A percentile compares a stretch with the other conserved stretches of the same genome.
Evolutionary conservation across 768 basidiomycete species (phyloP).

Genomic region (Ephemerocybe angulata): DNA sequence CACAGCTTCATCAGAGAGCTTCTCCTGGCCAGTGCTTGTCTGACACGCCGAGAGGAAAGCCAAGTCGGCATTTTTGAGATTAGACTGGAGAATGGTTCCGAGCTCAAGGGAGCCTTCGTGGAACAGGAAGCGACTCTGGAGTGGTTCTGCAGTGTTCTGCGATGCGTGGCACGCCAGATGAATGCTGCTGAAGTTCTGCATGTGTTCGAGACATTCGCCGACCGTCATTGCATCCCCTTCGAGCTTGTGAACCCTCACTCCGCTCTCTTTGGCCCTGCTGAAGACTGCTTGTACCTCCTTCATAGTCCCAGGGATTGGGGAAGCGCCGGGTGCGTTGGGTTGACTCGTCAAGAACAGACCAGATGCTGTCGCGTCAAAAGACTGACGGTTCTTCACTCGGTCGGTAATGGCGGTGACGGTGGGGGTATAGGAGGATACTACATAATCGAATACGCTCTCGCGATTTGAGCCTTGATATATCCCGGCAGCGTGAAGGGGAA

Average conservation of each 20-base stretch:
- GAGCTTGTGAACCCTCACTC: background rate
- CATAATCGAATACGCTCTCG: conserved; percentile 11
- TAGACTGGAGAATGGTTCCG: conserved; percentile 6
- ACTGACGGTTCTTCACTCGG: background rate
- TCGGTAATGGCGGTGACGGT: conserved; percentile 5
- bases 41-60: conserved; percentile 42
- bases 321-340: conserved; percentile 2
- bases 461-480: conserved; percentile 10
- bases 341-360: conserved; percentile 12
- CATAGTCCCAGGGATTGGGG: conserved; percentile 8
- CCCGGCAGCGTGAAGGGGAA: conserved; percentile 33
- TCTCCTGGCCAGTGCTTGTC: conserved; percentile 26
- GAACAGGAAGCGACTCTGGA: conserved; percentile 20
- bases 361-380: background rate
- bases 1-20: conserved; percentile 23
- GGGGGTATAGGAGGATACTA: conserved; percentile 18
- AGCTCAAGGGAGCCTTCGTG: conserved; percentile 19
- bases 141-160: conserved; percentile 23
- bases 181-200: conserved; percentile 15
- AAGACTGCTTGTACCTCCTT: conserved; percentile 9
- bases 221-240: background rate
- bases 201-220: background rate
- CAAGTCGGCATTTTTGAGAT: conserved; percentile 18
- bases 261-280: conserved; percentile 24
- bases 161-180: conserved; percentile 34